Evolutionary conservation across 441 rosid species (phyloP), one percentile per base, ranked within the genome.

Genomic region (California macrophylla): DNA sequence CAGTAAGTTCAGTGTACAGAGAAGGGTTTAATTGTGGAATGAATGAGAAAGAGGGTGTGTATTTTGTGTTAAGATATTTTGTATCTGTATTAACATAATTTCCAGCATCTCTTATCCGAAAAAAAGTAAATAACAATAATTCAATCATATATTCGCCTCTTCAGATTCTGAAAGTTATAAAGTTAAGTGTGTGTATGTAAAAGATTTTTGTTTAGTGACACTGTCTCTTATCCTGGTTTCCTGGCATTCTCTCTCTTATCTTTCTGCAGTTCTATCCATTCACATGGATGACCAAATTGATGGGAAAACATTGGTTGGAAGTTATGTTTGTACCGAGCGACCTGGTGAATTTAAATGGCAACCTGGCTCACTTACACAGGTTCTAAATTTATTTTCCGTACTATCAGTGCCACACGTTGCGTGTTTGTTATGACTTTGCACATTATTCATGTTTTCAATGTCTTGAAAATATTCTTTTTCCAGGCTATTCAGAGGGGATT

Each of bases 261-360:
- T 38, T 32, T 65, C 23, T 60, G 38, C 78, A 95, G 98, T 89
- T 73, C 76, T 95, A 28, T 88, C 79, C 72, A 88, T 95, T 79
- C 93, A 91, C 81, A 87, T 92, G 99, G 98, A 95, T 79, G 99
- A 92, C 76, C 98, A 95, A 89, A 85, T 95, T 77, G 99, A 95
- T 74, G 98, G 97, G 29, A 92, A 91, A 82, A 91, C 95, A 21
- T 80, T 95, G 85, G 76, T 92, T 76, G 98, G 99, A 66, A 89
- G 85, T 74, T 95, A 89, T 78, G 93, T 91, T 68, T 95, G 95
- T 82, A 81, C 92, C 62, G 98, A 95, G 77, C 89, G 87, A 86
- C 98, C 97, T 69, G 99, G 98, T 69, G 96, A 92, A 83, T 92
- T 95, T 82, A 89, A 80, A 82, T 95, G 99, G 98, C 99, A 92